Evolutionary conservation across 2,329 filamentous ascomycete species (phyloP).

Genomic region (Chaetomiaceae sp.): DNA sequence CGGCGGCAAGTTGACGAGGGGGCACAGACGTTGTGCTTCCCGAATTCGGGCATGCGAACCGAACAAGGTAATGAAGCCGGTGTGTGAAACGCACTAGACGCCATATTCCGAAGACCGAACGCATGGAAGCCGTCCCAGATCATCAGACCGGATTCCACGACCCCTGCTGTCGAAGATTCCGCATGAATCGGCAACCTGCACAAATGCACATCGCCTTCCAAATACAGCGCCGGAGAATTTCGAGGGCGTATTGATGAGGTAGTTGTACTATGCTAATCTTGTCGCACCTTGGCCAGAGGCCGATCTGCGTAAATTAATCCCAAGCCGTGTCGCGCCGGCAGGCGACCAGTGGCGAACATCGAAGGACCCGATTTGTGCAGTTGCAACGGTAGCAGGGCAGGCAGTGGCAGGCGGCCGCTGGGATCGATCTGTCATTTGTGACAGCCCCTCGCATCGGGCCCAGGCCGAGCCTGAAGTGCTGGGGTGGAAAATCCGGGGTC

Average conservation of each 20-base stretch:
- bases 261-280: too few relatives aligned
- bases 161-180: conserved; percentile 2
- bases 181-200: conserved; percentile 1
- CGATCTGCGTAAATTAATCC: too few relatives aligned
- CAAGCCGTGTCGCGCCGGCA: too few relatives aligned
- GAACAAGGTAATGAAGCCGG: background rate
- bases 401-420: background rate
- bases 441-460: background rate
- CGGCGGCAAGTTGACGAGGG: too few relatives aligned
- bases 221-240: background rate
- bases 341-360: too few relatives aligned
- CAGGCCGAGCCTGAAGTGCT: background rate
- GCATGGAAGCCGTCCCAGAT: too few relatives aligned
- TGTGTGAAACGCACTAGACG: background rate
- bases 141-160: too few relatives aligned
- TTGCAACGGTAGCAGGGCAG: too few relatives aligned
- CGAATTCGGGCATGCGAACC: conserved; percentile 6
- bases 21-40: too few relatives aligned
- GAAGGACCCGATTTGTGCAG: background rate
- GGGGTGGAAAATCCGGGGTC: background rate
- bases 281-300: too few relatives aligned
- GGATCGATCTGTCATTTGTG: conserved; percentile 6
- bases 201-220: background rate
- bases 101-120: too few relatives aligned
- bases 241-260: too few relatives aligned